Evolutionary conservation across 441 rosid species (phyloP).

Genomic region (Codiaeum variegatum): DNA sequence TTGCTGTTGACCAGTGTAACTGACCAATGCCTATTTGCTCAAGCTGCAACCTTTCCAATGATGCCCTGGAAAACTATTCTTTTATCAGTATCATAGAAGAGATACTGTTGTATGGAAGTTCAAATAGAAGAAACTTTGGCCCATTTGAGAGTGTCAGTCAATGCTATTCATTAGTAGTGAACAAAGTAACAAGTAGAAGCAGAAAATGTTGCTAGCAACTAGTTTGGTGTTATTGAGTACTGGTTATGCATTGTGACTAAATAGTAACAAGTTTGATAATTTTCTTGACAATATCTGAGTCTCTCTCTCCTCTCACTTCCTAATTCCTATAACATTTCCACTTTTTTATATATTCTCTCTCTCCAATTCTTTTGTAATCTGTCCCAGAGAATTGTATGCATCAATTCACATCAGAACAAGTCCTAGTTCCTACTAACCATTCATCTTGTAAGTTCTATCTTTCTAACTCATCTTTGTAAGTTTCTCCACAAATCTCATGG

Average conservation of each 20-base stretch:
- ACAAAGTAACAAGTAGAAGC: not conserved
- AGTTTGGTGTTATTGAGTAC: not conserved
- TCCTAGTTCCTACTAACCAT: not conserved
- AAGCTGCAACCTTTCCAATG: conserved; percentile 69
- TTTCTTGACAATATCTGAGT: not conserved
- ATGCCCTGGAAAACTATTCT: conserved; percentile 46
- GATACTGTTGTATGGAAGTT: not conserved
- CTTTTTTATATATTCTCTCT: not conserved
- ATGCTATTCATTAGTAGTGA: not conserved
- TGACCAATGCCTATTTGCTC: conserved; percentile 86
- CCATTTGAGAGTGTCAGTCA: not conserved
- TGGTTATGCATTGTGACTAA: too few relatives aligned
- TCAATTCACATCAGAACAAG: not conserved
- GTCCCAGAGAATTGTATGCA: not conserved
- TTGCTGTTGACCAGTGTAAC: conserved; percentile 92
- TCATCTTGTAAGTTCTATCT: not conserved
- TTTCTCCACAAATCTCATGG: not conserved
- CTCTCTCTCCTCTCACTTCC: not conserved
- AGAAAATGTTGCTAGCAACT: not conserved
- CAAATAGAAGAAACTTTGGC: not conserved
- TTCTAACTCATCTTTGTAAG: not conserved
- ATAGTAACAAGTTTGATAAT: too few relatives aligned
- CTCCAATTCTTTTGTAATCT: not conserved
- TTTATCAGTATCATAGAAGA: conserved; percentile 3
- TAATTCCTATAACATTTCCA: not conserved